Conservation (phyloP, 164 flowering plant species). For the Magnolia sinica region DNA sequence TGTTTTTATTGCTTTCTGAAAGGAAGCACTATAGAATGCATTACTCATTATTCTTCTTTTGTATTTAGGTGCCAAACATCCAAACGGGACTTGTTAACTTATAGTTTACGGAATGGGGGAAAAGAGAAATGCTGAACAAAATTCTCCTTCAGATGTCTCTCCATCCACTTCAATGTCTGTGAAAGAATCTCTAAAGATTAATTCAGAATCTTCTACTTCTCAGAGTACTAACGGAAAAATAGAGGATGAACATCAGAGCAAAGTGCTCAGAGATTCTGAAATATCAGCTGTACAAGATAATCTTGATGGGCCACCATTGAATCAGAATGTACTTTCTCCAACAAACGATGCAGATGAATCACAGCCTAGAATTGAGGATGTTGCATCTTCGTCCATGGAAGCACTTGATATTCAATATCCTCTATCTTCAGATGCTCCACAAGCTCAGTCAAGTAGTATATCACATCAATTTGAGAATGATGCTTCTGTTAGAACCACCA, state of each 20-base stretch:
- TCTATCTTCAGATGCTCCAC: neutral
- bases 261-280: constrained; percentile 10
- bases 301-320: constrained; percentile 13
- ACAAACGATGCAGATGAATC: neutral
- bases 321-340: constrained; percentile 12
- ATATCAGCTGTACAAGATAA: constrained; percentile 14
- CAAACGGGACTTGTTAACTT: no score
- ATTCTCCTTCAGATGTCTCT: constrained; percentile 29
- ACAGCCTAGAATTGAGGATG: constrained; percentile 7
- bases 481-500: constrained; percentile 8
- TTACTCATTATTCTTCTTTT: no score
- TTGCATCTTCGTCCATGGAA: neutral
- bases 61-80: no score
- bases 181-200: constrained; percentile 1
- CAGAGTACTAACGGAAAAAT: constrained; percentile 16
- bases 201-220: constrained; percentile 12
- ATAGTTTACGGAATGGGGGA: constrained; percentile 34
- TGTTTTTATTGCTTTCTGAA: no score
- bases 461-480: neutral
- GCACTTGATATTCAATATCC: neutral
- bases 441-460: neutral
- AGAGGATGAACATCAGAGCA: constrained; percentile 14
- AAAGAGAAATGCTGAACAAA: constrained; percentile 25
- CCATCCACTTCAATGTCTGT: constrained; percentile 13
- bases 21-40: no score